These are phyloP conservation scores for Triticum timopheevii DNA, from an alignment of 176 grass and related monocot genomes.

Conservation along the genomic window DNA sequence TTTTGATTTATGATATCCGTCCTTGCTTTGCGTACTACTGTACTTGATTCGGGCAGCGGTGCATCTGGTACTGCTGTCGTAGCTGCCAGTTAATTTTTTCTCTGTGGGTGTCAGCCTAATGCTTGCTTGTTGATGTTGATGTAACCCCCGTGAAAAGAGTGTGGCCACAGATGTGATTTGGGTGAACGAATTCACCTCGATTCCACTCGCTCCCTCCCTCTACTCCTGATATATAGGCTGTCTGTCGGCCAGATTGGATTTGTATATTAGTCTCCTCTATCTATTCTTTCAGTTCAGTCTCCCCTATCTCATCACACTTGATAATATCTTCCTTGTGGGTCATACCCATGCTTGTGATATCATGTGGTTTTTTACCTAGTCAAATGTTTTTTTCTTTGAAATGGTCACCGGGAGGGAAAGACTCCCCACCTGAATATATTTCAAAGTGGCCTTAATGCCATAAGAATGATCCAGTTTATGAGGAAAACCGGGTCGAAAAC, in stretches of 20 bases:
- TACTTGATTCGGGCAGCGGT: slow-evolving; percentile 22
- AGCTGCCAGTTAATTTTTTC: background rate
- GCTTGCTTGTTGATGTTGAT: background rate
- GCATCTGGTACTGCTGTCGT: slow-evolving; percentile 22
- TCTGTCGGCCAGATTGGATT: background rate
- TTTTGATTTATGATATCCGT: no score
- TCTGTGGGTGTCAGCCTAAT: no score
- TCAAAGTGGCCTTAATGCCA: no score
- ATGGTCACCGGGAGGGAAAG: no score
- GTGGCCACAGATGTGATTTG: slow-evolving; percentile 11
- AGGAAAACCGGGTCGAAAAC: no score
- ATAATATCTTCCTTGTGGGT: background rate
- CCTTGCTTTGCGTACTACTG: no score
- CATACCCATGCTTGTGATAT: background rate
- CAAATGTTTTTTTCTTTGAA: background rate
- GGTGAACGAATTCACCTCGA: slow-evolving; percentile 11
- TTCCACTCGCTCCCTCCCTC: slow-evolving; percentile 10
- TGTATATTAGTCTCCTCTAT: slow-evolving; percentile 52
- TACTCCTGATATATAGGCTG: background rate
- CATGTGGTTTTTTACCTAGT: background rate
- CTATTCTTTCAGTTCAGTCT: slow-evolving; percentile 28
- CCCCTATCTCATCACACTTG: background rate
- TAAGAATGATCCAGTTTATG: no score
- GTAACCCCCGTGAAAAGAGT: slow-evolving; percentile 3
- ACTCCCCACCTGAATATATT: no score